Percentiles rank a stretch among this genome's conserved stretches.
Conservation (phyloP, 2,329 filamentous ascomycete species). For the Penicillium freii region DNA sequence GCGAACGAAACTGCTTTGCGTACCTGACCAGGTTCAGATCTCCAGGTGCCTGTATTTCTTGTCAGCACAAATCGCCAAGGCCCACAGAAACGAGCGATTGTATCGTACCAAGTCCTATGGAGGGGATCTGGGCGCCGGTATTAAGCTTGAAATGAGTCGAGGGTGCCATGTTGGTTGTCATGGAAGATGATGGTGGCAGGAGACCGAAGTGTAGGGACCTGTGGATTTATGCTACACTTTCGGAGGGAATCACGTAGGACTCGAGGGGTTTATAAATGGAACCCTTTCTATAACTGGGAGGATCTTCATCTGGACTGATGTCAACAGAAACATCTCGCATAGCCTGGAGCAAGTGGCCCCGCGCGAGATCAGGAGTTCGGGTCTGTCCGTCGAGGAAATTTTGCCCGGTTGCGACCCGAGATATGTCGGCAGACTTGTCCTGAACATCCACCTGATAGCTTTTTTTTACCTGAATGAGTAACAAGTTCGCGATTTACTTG, state of each 20-base stretch:
- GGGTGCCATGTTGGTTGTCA: slow-evolving; percentile 6
- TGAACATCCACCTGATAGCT: background rate
- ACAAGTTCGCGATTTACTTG: background rate
- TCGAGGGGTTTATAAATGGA: background rate
- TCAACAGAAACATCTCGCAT: background rate
- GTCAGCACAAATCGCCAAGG: background rate
- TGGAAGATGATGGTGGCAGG: background rate
- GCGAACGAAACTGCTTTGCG: slow-evolving; percentile 33
- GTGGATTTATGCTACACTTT: background rate
- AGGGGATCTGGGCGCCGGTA: slow-evolving; percentile 40
- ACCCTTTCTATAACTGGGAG: background rate
- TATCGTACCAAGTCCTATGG: slow-evolving; percentile 33
- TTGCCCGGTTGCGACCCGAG: background rate
- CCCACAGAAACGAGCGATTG: background rate
- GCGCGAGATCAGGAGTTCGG: background rate
- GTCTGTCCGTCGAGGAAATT: background rate
- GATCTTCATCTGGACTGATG: background rate
- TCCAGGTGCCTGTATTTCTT: slow-evolving; percentile 34
- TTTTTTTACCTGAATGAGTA: background rate
- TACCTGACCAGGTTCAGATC: slow-evolving; percentile 36
- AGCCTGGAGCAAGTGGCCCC: background rate
- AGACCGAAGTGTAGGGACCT: background rate
- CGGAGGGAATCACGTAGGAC: background rate
- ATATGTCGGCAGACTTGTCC: background rate
- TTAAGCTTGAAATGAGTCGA: slow-evolving; percentile 31